These are phyloP conservation scores for Sporothrix phasma DNA, from an alignment of 2,329 filamentous ascomycete species.

Conservation along the genomic window DNA sequence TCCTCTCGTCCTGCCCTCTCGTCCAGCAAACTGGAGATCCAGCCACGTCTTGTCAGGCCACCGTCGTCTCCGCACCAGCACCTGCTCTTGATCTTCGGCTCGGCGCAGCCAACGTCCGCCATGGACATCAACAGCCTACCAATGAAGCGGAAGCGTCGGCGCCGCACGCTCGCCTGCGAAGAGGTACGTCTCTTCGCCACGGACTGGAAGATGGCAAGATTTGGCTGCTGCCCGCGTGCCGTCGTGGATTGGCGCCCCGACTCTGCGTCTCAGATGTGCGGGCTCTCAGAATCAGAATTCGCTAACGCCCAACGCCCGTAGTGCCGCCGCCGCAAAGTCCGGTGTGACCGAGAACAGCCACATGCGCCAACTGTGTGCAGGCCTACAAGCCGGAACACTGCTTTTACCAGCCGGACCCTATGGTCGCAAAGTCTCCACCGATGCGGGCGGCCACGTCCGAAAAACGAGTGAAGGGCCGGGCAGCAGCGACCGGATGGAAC, in stretches of 20 bases:
- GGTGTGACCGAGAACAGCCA: constrained; percentile 33
- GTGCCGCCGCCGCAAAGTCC: constrained; percentile 35
- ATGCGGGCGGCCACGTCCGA: constrained; percentile 8
- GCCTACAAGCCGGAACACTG: constrained; percentile 22
- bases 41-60: neutral
- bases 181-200: constrained; percentile 21
- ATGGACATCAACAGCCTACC: constrained; percentile 12
- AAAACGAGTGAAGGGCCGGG: constrained; percentile 9
- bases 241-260: neutral
- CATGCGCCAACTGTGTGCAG: constrained; percentile 33
- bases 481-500: constrained; percentile 4
- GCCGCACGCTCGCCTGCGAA: constrained; percentile 29
- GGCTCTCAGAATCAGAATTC: neutral
- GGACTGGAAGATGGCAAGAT: neutral
- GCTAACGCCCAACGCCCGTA: constrained; percentile 17
- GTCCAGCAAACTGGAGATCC: neutral
- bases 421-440: constrained; percentile 13
- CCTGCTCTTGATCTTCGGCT: constrained; percentile 6
- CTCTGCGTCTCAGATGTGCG: neutral
- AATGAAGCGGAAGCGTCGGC: constrained; percentile 19
- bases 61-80: neutral
- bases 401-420: constrained; percentile 19
- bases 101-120: neutral
- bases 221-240: neutral
- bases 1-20: neutral